Percentiles rank a stretch among this genome's conserved stretches.
These are phyloP conservation scores for Pseudopyricularia javanii DNA, from an alignment of 2,329 filamentous ascomycete species.

Conservation along the genomic window DNA sequence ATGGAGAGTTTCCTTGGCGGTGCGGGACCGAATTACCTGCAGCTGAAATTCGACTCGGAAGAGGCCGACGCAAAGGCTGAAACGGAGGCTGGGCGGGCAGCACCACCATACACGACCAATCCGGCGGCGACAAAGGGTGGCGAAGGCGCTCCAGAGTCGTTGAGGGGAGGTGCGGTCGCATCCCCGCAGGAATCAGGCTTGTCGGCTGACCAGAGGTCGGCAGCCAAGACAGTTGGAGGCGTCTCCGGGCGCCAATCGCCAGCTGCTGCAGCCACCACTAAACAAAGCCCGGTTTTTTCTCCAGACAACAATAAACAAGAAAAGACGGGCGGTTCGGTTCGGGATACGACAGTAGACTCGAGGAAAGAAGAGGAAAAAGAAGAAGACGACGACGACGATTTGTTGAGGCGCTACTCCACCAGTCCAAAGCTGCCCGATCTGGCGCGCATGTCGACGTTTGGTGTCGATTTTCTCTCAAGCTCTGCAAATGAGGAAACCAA, in stretches of 20 bases:
- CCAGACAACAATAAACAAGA: background rate
- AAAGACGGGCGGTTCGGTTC: background rate
- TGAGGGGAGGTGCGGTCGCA: background rate
- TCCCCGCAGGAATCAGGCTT: background rate
- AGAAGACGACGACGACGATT: constrained; percentile 10
- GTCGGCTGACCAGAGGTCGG: background rate
- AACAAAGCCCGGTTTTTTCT: background rate
- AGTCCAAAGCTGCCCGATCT: constrained; percentile 48
- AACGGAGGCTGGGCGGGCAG: background rate
- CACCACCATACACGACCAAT: background rate
- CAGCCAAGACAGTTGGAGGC: constrained; percentile 7
- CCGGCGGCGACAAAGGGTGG: background rate
- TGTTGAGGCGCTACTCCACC: constrained; percentile 25
- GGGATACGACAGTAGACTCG: background rate
- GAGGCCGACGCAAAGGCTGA: background rate
- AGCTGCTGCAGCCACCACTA: background rate
- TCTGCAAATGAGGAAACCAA: background rate
- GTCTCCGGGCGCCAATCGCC: constrained; percentile 6
- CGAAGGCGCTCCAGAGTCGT: background rate
- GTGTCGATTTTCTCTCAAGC: constrained; percentile 38
- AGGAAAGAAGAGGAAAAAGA: background rate
- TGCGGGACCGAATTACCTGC: background rate
- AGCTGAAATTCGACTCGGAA: constrained; percentile 6
- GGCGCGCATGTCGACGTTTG: constrained; percentile 47
- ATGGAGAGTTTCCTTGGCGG: constrained; percentile 20